Evolutionary conservation across 192 early-diverging fungal genomes (phyloP), one percentile per base, ranked within the genome.

Genomic region (Umbelopsis isabellina): DNA sequence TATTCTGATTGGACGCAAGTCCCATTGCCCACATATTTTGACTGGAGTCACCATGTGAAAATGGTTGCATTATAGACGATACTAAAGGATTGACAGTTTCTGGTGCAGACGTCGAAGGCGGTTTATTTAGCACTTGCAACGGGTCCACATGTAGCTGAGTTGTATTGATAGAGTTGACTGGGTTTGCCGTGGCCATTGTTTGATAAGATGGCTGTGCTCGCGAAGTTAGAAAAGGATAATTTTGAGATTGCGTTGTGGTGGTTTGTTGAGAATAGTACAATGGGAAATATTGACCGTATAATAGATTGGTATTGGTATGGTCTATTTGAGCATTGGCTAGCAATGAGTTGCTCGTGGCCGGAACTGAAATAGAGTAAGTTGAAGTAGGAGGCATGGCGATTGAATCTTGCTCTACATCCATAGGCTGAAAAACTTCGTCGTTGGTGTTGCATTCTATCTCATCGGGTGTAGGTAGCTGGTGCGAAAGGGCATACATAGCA

Each of bases 381-480:
- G 55, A 61, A 61, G 55, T 0, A 4, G 55, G 12, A 16, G 55
- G 27, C 12, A 35, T 12, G 11, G 55, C 16, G 25, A 25, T 18
- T 61, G 27, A 30, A 61, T 61, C 55, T 27, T 23, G 55, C 13
- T 61, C 55, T 5, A 61, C 33, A 25, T 61, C 55, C 55, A 61
- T 61, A 35, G 55, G 55, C 15, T 61, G 55, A 7, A 61, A 61
- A 5, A 61, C 33, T 1, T 18, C 55, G 37, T 61, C 55, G 27
- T 18, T 61, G 16, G 55, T 11, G n/a, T 35, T 30, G 33, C 55
- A 61, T 4, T 61, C 55, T 18, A 61, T 1, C 15, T 61, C 55
- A 18, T 61, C 55, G 18, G 55, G 55, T 33, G 55, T 61, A 61
- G 55, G 55, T 27, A 61, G 55, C 27, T 61, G 55, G 15, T 61